A percentile compares a stretch with the other conserved stretches of the same genome.
These are phyloP conservation scores for Boletus tylopilopsis DNA, from an alignment of 768 basidiomycete genomes.

Conservation along the genomic window DNA sequence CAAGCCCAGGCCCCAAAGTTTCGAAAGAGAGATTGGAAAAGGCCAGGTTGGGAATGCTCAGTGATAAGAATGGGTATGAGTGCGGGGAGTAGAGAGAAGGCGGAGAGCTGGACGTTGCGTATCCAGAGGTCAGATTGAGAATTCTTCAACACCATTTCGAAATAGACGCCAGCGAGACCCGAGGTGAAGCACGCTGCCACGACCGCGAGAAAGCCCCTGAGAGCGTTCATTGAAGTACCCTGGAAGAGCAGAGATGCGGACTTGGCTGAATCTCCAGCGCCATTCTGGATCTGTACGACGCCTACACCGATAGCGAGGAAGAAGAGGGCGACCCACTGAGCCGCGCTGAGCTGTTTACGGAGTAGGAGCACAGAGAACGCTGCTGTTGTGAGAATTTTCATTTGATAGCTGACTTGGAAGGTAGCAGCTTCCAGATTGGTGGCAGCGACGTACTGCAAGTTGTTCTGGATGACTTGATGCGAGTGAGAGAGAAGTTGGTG, in stretches of 20 bases:
- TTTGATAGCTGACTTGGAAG: conserved; percentile 95
- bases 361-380: conserved; percentile 82
- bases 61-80: conserved; percentile 70
- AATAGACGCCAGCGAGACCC: conserved; percentile 95
- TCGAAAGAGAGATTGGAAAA: conserved; percentile 58
- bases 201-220: conserved; percentile 89
- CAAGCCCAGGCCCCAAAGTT: conserved; percentile 92
- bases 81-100: conserved; percentile 91
- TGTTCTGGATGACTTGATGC: conserved; percentile 79
- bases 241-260: conserved; percentile 31
- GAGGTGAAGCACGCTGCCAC: conserved; percentile 91
- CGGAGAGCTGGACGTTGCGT: conserved; percentile 91
- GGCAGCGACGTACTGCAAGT: conserved; percentile 92
- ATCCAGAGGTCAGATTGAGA: conserved; percentile 91
- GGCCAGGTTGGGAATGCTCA: conserved; percentile 36
- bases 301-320: conserved; percentile 87
- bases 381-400: conserved; percentile 95
- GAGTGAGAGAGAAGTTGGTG: conserved; percentile 5
- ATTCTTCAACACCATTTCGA: conserved; percentile 95
- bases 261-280: conserved; percentile 21
- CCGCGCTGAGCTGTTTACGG: conserved; percentile 64
- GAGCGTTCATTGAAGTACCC: conserved; percentile 65
- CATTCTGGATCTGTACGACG: conserved; percentile 79
- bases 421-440: conserved; percentile 93
- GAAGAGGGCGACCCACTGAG: conserved; percentile 82